Evolutionary conservation across 1,284 basidiomycete genomes (phyloP).

Genomic region (Crepidotus sp.): DNA sequence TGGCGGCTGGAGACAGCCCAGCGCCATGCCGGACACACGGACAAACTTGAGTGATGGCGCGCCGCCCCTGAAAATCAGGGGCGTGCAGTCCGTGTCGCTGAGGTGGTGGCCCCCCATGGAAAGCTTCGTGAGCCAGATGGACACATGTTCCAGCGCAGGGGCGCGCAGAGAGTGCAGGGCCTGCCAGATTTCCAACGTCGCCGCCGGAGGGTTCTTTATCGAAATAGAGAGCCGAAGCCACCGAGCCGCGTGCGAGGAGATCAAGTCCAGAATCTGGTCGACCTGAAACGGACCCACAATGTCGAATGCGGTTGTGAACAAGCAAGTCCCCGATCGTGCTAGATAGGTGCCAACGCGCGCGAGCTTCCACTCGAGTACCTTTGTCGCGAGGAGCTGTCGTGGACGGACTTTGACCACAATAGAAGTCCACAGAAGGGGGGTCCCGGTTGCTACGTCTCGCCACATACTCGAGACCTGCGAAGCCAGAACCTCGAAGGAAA

Average conservation of each 20-base stretch:
- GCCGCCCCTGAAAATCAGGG: slow-evolving; percentile 26
- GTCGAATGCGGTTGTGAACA: slow-evolving; percentile 28
- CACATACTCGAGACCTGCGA: slow-evolving; percentile 34
- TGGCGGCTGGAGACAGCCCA: slow-evolving; percentile 33
- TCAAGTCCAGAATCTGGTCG: slow-evolving; percentile 21
- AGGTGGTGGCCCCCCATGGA: slow-evolving; percentile 20
- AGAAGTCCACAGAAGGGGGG: slow-evolving; percentile 33
- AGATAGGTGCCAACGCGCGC: slow-evolving; percentile 25
- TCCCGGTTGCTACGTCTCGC: slow-evolving; percentile 28
- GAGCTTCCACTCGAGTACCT: slow-evolving; percentile 16
- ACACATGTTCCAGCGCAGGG: slow-evolving; percentile 31
- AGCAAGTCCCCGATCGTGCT: slow-evolving; percentile 26
- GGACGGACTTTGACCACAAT: slow-evolving; percentile 25
- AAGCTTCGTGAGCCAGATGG: slow-evolving; percentile 27
- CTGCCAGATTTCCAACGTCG: slow-evolving; percentile 21
- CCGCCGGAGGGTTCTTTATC: slow-evolving; percentile 20
- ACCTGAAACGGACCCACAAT: slow-evolving; percentile 20
- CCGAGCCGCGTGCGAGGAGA: slow-evolving; percentile 26
- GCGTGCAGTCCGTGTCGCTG: slow-evolving; percentile 22
- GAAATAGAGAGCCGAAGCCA: slow-evolving; percentile 31
- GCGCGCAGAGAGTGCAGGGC: slow-evolving; percentile 22
- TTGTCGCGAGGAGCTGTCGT: slow-evolving; percentile 17
- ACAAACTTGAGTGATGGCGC: slow-evolving; percentile 29
- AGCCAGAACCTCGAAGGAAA: slow-evolving; percentile 27
- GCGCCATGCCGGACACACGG: slow-evolving; percentile 31